Evolutionary conservation across 768 basidiomycete genomes (phyloP), one percentile per base, ranked within the genome.

Genomic region (Myochromella boudieri): DNA sequence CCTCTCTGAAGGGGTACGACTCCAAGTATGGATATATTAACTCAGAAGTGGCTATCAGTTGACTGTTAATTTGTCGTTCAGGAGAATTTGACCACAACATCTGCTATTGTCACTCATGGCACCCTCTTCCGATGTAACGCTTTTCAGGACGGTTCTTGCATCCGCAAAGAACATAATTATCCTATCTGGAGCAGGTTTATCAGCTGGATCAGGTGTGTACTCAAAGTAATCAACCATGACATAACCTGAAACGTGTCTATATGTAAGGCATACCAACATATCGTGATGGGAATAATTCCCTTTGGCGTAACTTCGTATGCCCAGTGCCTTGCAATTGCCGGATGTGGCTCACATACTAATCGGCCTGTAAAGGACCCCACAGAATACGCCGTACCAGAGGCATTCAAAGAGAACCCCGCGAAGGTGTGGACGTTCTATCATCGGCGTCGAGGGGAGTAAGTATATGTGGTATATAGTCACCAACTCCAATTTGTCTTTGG

Each of bases 191-290:
- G 82, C 83, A 24, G 82, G 82, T 2, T 68, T 84, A n/a, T 84
- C 81, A 18, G 81, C 81, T 43, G 80, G 77, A 18, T 84, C 82
- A 34, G 81, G 81, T 80, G n/a, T n/a, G n/a, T n/a, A n/a, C n/a
- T n/a, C n/a, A n/a, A n/a, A n/a, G n/a, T n/a, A n/a, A n/a, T n/a
- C n/a, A n/a, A n/a, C n/a, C n/a, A n/a, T n/a, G n/a, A n/a, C n/a
- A n/a, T n/a, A n/a, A n/a, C n/a, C n/a, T n/a, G n/a, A n/a, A 31
- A 18, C 29, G 29, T 20, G 11, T n/a, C 24, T 21, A 42, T 42
- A 11, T 15, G 27, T 15, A 46, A 51, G 42, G 45, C 6, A 48
- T 46, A 24, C 46, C 55, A 42, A 55, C 52, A 45, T 48, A 42
- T 34, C 53, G 51, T 7, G 48, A 49, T 29, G 47, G 39, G 9